phyloP scores from a whole-genome alignment of 2,329 filamentous ascomycete genomes.

The Celoporthe dispersa region DNA sequence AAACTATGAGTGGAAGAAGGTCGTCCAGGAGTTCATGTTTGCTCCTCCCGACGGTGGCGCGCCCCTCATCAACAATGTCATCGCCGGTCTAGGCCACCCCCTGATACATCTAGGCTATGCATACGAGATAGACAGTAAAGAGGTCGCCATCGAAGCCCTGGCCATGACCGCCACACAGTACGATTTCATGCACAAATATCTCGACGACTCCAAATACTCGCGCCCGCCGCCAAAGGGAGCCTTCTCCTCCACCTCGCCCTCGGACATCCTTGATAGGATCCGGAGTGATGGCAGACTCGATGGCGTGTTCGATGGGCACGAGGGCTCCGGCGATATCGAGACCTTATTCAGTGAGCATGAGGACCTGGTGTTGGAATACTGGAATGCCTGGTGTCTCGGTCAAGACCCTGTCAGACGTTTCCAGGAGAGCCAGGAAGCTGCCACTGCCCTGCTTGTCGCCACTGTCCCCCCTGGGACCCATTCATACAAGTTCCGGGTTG shows the following conservation, averaged over 20 bases:
- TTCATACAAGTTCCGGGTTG: constrained; percentile 81
- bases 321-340: constrained; percentile 66
- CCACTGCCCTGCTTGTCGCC: constrained; percentile 64
- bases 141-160: constrained; percentile 87
- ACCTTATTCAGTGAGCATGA: constrained; percentile 72
- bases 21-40: constrained; percentile 78
- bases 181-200: constrained; percentile 64
- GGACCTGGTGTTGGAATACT: constrained; percentile 78
- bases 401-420: constrained; percentile 75
- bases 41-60: constrained; percentile 57
- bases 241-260: constrained; percentile 63
- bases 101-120: constrained; percentile 96
- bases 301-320: constrained; percentile 59
- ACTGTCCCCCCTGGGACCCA: constrained; percentile 62
- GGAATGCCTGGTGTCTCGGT: constrained; percentile 80
- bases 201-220: constrained; percentile 76
- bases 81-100: constrained; percentile 82
- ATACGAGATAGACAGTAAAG: constrained; percentile 83
- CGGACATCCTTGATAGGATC: constrained; percentile 74
- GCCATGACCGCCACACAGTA: constrained; percentile 66
- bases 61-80: constrained; percentile 80
- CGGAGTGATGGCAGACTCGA: constrained; percentile 72
- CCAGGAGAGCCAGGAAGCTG: constrained; percentile 67
- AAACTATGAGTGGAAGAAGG: constrained; percentile 82
- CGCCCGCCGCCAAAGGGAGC: constrained; percentile 54